A percentile compares a stretch with the other conserved stretches of the same genome.
phyloP scores from a whole-genome alignment of 768 basidiomycete species.

The Pholiota molesta region DNA sequence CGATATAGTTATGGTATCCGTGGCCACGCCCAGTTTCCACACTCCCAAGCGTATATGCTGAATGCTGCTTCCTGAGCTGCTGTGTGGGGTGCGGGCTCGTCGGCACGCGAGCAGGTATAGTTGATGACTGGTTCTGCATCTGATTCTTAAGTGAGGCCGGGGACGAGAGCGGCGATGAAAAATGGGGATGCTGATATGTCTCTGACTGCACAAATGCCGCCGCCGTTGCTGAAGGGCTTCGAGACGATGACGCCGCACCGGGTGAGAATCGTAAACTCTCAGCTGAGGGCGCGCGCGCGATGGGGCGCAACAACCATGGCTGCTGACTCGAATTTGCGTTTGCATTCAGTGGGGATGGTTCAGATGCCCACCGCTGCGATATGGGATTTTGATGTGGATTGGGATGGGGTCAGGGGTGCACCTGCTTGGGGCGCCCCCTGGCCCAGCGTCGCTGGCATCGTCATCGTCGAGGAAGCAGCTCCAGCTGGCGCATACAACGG shows the following conservation, averaged over 20 bases:
- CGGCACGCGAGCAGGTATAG: neutral
- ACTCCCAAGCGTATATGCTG: neutral
- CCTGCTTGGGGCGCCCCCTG: neutral
- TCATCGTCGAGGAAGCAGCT: neutral
- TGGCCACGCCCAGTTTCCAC: neutral
- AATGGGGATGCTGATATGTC: neutral
- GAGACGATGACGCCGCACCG: neutral
- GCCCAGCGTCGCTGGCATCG: neutral
- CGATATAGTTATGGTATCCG: neutral
- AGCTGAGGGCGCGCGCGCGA: neutral
- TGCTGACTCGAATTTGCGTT: neutral
- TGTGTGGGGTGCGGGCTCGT: neutral
- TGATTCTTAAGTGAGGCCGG: neutral
- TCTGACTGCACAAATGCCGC: neutral
- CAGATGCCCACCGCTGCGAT: neutral
- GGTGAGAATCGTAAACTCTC: neutral
- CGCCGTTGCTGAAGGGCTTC: neutral
- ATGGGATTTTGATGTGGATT: neutral
- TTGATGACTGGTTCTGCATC: neutral
- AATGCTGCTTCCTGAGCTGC: neutral
- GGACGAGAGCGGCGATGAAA: neutral
- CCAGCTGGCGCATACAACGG: neutral
- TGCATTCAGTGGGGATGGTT: neutral
- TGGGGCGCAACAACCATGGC: neutral
- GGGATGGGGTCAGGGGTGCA: neutral